These are phyloP conservation scores for Hirsutella thompsonii DNA, from an alignment of 2,329 filamentous ascomycete species.

Conservation along the genomic window DNA sequence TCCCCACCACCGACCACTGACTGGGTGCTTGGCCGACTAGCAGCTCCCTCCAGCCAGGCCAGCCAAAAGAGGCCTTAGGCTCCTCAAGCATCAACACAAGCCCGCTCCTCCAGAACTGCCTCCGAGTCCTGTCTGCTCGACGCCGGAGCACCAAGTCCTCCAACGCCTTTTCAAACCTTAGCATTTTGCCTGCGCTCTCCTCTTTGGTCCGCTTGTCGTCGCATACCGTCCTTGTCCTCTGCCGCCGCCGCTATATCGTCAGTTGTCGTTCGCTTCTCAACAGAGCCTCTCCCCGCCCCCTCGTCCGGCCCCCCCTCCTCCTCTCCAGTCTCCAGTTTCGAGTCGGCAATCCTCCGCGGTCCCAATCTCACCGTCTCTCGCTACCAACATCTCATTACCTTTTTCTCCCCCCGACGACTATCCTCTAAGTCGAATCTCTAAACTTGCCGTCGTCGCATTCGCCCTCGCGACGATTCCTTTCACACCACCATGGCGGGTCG, in stretches of 20 bases:
- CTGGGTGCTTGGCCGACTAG: slow-evolving; percentile 1
- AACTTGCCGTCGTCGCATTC: too few species aligned
- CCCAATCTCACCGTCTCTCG: background rate
- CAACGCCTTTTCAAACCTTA: too few species aligned
- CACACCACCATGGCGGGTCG: slow-evolving; percentile 60
- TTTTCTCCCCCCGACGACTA: background rate
- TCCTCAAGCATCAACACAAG: background rate
- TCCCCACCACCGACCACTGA: slow-evolving; percentile 1
- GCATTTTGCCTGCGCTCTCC: background rate
- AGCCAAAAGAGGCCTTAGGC: background rate
- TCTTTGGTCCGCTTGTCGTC: background rate
- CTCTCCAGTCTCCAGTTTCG: background rate
- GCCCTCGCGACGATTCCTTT: background rate
- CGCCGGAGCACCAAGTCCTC: too few species aligned
- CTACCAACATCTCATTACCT: too few species aligned
- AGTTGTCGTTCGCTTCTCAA: background rate
- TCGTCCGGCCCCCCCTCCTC: background rate
- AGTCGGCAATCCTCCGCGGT: background rate
- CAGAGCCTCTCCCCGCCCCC: background rate
- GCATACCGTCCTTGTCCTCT: too few species aligned
- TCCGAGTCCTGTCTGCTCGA: too few species aligned
- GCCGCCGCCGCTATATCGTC: background rate
- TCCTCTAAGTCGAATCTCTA: too few species aligned
- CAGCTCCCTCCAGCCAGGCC: slow-evolving; percentile 1
- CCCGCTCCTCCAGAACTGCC: background rate